Base-by-base conservation (phyloP, 1,284 basidiomycete species). In the Fomitopsis betulina region DNA sequence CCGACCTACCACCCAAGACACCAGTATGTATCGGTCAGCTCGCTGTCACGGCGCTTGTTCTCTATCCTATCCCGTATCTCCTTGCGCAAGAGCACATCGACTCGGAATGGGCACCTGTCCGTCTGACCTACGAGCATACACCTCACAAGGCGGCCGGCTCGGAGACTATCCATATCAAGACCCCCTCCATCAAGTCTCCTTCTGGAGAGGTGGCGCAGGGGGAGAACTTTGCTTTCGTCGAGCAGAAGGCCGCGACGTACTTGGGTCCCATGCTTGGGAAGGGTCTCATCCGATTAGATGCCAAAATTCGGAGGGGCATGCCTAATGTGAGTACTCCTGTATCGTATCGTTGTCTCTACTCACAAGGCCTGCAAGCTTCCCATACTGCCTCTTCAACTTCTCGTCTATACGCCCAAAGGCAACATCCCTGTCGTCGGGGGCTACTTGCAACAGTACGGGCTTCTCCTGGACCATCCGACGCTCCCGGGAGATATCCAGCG, bases 401-500 rank as follows among this genome's bases (percentile, higher is more conserved):
- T 98, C 33, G 84, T 98, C 32, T 97, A 94, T 73, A 96, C 94
- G 13, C 91, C 93, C 5, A 95, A 95, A 64, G 91, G 93, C 38
- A 95, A 97, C 72, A 88, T 98, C 61, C 75, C 80, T 19, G 85
- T 89, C 58, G 87, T 99, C 63, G 86, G 91, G 56, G 80, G 86
- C 63, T 87, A 86, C 65, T 80, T 99, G 51, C 80, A 84, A 12
- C 78, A 84, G 56, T 81, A 82, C 58, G 81, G 81, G 50, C 76
- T 96, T 17, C 79, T 89, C 58, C 83, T 98, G 53, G 88, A 94
- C 65, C 89, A 96, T 67, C 96, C 96, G 0, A 82, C 76, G 65
- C 80, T 68, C 56, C 81, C 72, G 17, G 80, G 77, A 61, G 84
- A 88, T 64, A 63, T 79, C 58, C 75, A 80, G 42, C 81, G 86